Base-by-base conservation (phyloP, 371 early-diverging fungal genomes). In the Batkoa obscura region DNA sequence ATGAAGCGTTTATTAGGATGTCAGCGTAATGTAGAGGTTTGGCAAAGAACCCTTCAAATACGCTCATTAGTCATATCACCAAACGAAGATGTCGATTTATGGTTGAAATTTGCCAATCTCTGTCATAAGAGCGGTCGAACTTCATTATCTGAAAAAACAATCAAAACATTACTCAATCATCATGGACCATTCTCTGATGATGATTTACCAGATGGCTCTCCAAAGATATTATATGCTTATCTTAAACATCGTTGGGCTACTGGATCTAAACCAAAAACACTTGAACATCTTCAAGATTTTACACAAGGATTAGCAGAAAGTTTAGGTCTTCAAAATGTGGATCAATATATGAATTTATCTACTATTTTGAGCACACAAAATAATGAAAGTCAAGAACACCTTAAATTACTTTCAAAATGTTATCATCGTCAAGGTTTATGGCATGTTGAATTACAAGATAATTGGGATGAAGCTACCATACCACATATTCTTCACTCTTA, bases 171-270 rank as follows among this genome's bases (percentile, higher is more conserved):
- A 32, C 72, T 87, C 71, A 75, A 72, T 43, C 69, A 71, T 2
- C 12, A 12, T 4, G 23, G 13, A 6, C 13, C 30, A 36, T 31
- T 31, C 31, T 59, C 55, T 1, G 52, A 57, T 8, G 59, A 61
- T 17, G 8, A 2, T 41, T 60, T 64, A 54, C 62, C 53, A 47
- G 54, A 59, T 33, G 69, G 67, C 3, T 75, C 87, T 5, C 86
- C 91, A 1, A 81, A 77, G 60, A 85, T 95, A 33, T 83, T 91
- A 0, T 94, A 94, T 71, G 90, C 91, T 33, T 90, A 86, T 50
- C 73, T 94, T 58, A 95, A 98, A 71, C 89, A 88, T 63, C 78
- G 88, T 71, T 96, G 95, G 96, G 84, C 84, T 0, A 78, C 81
- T 2, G 83, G 84, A 1, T 67, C 69, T 42, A 72, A 75, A 32